These are phyloP conservation scores for Aureobasidium leucospermi DNA, from an alignment of 2,329 filamentous ascomycete species.

Conservation along the genomic window DNA sequence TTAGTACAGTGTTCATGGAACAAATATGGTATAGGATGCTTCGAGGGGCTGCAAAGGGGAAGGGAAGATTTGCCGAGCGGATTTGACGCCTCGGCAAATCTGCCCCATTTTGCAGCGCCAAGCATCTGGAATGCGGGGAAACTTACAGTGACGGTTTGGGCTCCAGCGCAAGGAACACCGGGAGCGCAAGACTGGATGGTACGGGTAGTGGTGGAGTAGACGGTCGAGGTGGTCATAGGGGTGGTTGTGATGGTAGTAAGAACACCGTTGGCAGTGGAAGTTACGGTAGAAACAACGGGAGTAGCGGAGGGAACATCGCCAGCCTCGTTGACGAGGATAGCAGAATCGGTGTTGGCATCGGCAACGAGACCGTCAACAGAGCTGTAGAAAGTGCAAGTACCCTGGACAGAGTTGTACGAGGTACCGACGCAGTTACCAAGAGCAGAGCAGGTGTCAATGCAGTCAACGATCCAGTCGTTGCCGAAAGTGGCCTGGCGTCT, in stretches of 20 bases:
- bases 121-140: too few relatives aligned
- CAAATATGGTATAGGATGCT: too few relatives aligned
- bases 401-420: background rate
- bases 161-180: constrained; percentile 4
- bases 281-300: background rate
- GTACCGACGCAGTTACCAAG: background rate
- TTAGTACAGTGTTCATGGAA: too few relatives aligned
- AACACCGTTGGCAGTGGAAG: background rate
- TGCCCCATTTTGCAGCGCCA: too few relatives aligned
- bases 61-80: too few relatives aligned
- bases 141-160: constrained; percentile 4
- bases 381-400: constrained; percentile 10
- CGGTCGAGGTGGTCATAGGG: constrained; percentile 12
- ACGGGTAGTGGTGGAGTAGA: constrained; percentile 4
- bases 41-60: too few relatives aligned
- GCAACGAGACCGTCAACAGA: background rate
- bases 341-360: background rate
- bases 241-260: constrained; percentile 1
- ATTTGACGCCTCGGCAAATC: too few relatives aligned
- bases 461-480: constrained; percentile 8
- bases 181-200: constrained; percentile 7
- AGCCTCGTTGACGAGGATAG: constrained; percentile 1
- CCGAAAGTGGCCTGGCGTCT: constrained; percentile 7
- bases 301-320: background rate
- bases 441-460: constrained; percentile 1